Percentiles rank a stretch among this genome's conserved stretches.
These are phyloP conservation scores for Elsinoe perseae DNA, from an alignment of 2,329 filamentous ascomycete genomes.

Conservation along the genomic window DNA sequence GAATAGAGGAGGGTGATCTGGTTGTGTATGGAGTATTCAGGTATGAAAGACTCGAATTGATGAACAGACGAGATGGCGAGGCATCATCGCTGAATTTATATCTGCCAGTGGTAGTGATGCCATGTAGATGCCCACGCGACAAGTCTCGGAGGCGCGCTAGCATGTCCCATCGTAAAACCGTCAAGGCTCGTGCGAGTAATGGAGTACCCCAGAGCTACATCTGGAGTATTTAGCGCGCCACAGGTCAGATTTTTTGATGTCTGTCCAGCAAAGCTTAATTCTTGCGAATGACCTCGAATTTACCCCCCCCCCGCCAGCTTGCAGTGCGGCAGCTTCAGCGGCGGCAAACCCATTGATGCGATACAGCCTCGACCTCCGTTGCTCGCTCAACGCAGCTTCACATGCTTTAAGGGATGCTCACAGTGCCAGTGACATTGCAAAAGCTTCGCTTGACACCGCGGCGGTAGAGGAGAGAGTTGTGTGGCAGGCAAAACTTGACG, in stretches of 20 bases:
- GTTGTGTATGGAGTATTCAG: not conserved
- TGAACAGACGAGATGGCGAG: not conserved
- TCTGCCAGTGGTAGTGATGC: not conserved
- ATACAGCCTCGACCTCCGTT: too few relatives aligned
- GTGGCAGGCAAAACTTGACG: not conserved
- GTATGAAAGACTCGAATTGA: too few relatives aligned
- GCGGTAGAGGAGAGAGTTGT: not conserved
- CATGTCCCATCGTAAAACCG: not conserved
- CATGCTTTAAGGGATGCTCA: too few relatives aligned
- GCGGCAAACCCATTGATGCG: too few relatives aligned
- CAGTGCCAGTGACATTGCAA: too few relatives aligned
- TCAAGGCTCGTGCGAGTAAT: not conserved
- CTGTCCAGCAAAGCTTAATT: not conserved
- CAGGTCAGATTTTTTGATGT: not conserved
- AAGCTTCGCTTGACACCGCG: too few relatives aligned
- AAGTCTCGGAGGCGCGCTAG: slow-evolving; percentile 5
- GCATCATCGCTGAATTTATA: too few relatives aligned
- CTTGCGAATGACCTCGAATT: not conserved
- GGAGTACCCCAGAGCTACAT: slow-evolving; percentile 8
- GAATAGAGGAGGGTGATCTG: not conserved
- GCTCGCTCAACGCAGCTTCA: too few relatives aligned
- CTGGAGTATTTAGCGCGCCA: slow-evolving; percentile 7
- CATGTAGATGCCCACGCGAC: not conserved
- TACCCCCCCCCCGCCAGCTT: too few relatives aligned
- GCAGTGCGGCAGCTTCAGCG: too few relatives aligned